Evolutionary conservation across 2,329 filamentous ascomycete species (phyloP).

Genomic region (Penicillium sp.): DNA sequence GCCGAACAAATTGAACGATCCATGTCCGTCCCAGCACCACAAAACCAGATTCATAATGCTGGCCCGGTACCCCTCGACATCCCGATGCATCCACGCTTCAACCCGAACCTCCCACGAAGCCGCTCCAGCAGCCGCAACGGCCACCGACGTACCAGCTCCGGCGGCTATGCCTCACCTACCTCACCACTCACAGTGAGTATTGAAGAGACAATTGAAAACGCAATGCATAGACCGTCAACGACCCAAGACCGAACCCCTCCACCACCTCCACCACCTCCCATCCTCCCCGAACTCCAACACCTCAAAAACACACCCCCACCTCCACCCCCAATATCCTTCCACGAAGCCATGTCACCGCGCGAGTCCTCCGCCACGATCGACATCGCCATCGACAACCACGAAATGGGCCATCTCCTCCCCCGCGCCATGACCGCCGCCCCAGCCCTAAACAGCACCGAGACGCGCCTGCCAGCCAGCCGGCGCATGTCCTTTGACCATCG

Average conservation of each 20-base stretch:
- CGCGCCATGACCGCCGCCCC: conserved; percentile 38
- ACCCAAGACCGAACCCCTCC: conserved; percentile 21
- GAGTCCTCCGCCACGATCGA: conserved; percentile 40
- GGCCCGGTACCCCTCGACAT: conserved; percentile 29
- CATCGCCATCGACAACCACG: conserved; percentile 40
- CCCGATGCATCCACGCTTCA: conserved; percentile 41
- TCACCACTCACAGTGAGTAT: conserved; percentile 49
- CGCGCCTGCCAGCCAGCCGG: conserved; percentile 30
- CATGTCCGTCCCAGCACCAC: conserved; percentile 38
- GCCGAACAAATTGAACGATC: conserved; percentile 36
- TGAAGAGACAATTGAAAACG: conserved; percentile 49
- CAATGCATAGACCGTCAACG: conserved; percentile 15
- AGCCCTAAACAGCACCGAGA: conserved; percentile 23
- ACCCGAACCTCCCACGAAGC: conserved; percentile 38
- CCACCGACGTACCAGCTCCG: conserved; percentile 28
- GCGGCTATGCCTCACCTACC: conserved; percentile 26
- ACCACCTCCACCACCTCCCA: conserved; percentile 39
- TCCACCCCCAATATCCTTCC: conserved; percentile 44
- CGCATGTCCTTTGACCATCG: conserved; percentile 47
- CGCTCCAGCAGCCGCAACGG: conserved; percentile 40
- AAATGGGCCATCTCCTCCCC: conserved; percentile 33
- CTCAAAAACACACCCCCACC: conserved; percentile 50
- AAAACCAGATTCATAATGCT: conserved; percentile 18
- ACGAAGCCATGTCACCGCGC: conserved; percentile 26
- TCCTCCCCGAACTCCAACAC: conserved; percentile 60